Evolutionary conservation across 768 basidiomycete species (phyloP).

Genomic region (Lactifluus volemus): DNA sequence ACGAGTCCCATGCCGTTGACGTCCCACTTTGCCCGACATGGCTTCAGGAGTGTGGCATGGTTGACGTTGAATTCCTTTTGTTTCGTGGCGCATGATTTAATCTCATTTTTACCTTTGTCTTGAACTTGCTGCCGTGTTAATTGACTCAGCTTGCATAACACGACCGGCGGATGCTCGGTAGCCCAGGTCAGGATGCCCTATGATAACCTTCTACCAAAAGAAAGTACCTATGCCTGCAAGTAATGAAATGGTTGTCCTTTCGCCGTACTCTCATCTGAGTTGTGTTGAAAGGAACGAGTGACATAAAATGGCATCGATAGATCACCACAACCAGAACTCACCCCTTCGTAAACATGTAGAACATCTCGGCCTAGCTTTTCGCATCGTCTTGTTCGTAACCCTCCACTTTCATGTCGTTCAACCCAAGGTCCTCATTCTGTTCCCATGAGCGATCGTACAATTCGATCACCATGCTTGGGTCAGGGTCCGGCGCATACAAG

Average conservation of each 20-base stretch:
- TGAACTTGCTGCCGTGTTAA: neutral
- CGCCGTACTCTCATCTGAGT: neutral
- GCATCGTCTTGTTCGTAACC: conserved; percentile 42
- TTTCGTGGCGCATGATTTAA: conserved; percentile 2
- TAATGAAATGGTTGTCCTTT: neutral
- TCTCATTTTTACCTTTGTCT: neutral
- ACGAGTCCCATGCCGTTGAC: neutral
- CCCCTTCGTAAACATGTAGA: neutral
- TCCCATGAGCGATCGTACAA: conserved; percentile 77
- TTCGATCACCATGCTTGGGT: conserved; percentile 86
- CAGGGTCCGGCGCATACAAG: conserved; percentile 93
- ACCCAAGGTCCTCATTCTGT: conserved; percentile 91
- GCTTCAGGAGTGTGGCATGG: neutral
- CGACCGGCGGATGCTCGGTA: neutral
- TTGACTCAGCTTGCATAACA: neutral
- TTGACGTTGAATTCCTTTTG: neutral
- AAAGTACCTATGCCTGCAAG: neutral
- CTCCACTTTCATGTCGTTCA: conserved; percentile 86
- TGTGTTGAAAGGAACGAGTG: neutral
- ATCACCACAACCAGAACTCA: neutral
- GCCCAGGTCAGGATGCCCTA: neutral
- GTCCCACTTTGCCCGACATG: neutral
- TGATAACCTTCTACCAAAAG: neutral
- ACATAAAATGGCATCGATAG: too few species aligned
- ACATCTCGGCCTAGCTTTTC: neutral